Conservation (phyloP, 208 protist genomes). For the Strigomonas galati region DNA sequence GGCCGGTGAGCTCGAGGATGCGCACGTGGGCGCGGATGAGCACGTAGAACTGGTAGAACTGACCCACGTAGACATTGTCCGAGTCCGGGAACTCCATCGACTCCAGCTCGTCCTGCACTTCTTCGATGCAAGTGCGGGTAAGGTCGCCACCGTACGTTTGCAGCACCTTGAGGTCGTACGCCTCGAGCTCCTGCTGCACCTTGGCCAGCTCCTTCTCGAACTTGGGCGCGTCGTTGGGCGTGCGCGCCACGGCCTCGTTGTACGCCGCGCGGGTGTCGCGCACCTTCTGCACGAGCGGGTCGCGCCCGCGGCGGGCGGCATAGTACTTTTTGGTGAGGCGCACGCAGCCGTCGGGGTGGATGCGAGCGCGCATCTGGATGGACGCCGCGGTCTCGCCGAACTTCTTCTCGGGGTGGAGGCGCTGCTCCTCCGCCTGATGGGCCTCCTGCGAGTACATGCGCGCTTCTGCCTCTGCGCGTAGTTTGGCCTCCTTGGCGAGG, state of each 20-base stretch:
- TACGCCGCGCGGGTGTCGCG: neutral
- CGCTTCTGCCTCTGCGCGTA: too few species aligned
- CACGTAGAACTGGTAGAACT: neutral
- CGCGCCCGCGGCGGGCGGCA: neutral
- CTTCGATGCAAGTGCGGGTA: constrained; percentile 17
- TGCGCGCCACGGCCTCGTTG: neutral
- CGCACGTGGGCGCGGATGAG: neutral
- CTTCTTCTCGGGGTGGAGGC: too few species aligned
- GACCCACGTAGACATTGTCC: too few species aligned
- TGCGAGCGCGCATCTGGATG: neutral
- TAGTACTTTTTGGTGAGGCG: neutral
- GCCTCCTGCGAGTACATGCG: too few species aligned
- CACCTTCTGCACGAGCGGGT: neutral
- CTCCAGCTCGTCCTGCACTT: neutral
- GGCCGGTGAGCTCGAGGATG: neutral
- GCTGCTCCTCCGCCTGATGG: too few species aligned
- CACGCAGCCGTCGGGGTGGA: neutral
- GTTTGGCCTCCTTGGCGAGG: too few species aligned
- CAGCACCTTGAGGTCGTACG: neutral
- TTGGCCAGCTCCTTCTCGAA: constrained; percentile 6
- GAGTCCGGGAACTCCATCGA: too few species aligned
- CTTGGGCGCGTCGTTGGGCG: neutral
- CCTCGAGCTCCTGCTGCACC: neutral
- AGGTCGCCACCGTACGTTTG: constrained; percentile 15
- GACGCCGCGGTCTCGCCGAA: neutral